These are phyloP conservation scores for Cudoniella acicularis DNA, from an alignment of 495 filamentous ascomycete genomes.

Conservation along the genomic window DNA sequence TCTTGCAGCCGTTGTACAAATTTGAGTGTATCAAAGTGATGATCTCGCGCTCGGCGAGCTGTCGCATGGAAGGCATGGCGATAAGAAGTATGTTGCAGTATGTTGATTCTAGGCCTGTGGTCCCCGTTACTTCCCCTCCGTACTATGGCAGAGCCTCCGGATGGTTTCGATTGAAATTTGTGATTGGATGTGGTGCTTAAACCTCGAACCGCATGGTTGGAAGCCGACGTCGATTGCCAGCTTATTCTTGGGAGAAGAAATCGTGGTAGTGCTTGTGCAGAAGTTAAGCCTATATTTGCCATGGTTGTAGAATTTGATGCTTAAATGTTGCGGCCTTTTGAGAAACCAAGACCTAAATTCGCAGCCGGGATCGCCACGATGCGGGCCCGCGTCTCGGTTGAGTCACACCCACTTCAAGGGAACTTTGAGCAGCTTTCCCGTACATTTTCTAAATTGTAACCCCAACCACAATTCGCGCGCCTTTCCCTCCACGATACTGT, in stretches of 20 bases:
- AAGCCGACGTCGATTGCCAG: slow-evolving; percentile 37
- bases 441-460: neutral
- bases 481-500: neutral
- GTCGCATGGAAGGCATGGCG: slow-evolving; percentile 67
- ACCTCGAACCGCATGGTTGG: slow-evolving; percentile 24
- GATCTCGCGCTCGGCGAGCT: slow-evolving; percentile 58
- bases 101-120: slow-evolving; percentile 1
- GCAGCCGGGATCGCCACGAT: neutral
- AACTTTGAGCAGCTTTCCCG: neutral
- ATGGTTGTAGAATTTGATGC: slow-evolving; percentile 19
- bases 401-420: neutral
- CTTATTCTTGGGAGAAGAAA: slow-evolving; percentile 52
- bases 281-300: slow-evolving; percentile 28
- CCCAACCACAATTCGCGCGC: neutral
- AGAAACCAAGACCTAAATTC: neutral
- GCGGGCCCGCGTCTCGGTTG: neutral
- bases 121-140: neutral
- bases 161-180: slow-evolving; percentile 9
- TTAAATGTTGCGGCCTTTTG: too few relatives aligned
- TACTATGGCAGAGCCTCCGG: neutral
- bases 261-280: slow-evolving; percentile 37
- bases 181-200: slow-evolving; percentile 20
- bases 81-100: slow-evolving; percentile 9
- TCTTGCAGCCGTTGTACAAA: slow-evolving; percentile 86
- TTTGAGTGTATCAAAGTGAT: slow-evolving; percentile 98